Evolutionary conservation across 2,329 filamentous ascomycete genomes (phyloP), one percentile per base, ranked within the genome.

Genomic region (Aspergillus spinulosporus): DNA sequence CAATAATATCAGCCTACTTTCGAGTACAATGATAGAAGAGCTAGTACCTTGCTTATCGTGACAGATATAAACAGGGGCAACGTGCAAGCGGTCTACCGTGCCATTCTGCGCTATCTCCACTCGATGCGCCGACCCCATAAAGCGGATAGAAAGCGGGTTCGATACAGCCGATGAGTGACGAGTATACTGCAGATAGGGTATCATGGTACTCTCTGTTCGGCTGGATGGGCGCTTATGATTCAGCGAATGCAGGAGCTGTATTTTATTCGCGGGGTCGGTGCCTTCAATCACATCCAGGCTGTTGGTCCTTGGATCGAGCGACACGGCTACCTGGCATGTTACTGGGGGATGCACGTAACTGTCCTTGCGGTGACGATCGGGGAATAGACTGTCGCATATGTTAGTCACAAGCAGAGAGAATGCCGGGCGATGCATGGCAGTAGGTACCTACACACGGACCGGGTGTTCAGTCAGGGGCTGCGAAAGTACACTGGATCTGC

Each of bases 281-380:
- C 48, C 44, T 32, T 58, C 52, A 5, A 58, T 58, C 11, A 32
- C 34, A 6, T 49, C 51, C 3, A 49, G 52, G 11, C 55, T 52
- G 36, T 39, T 55, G 3, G 42, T 48, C 15, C 45, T 36, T 5
- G 21, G 26, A 36, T 47, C 21, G 14, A 55, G 44, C 34, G 37
- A 48, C 15, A 43, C 56, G 3, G 31, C 21, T 12, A 58, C 32
- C 5, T 51, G 39, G 21, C 56, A 58, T 9, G 32, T 45, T 5
- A 58, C 6, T n/a, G 48, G 42, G 29, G 43, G 52, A 42, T 46
- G 40, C n/a, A 55, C 12, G 3, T 37, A 36, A 32, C 46, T 32
- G 26, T 40, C 44, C 0, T 11, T 3, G 14, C 21, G 42, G n/a
- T 51, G 26, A 1, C n/a, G 42, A 34, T 51, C 53, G 11, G 42